Evolutionary conservation across 1,284 basidiomycete genomes (phyloP), one percentile per base, ranked within the genome.

Genomic region (Marasmius sp.): DNA sequence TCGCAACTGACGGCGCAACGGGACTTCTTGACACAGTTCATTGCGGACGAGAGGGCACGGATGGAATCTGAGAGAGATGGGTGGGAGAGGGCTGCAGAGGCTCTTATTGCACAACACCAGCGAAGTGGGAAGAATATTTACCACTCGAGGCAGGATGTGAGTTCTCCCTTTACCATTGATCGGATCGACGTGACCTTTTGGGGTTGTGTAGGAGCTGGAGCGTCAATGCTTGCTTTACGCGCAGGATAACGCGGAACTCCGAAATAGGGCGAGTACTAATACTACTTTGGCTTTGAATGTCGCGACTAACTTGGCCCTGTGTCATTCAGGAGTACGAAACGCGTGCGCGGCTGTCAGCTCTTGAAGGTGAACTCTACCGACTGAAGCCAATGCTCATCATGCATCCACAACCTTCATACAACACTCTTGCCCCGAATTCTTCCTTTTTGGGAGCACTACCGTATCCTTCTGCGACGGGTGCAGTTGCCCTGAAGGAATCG

Each of bases 81-180:
- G 4, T 91, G 86, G 83, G 80, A 79, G 12, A 77, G 88, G 58
- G 83, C 81, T 62, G 81, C 85, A 0, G 88, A 91, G 63, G 87
- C 86, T 6, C 75, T 91, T 47, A 77, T 88, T 59, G 16, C 16
- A 8, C 45, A 47, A n/a, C 70, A 74, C 1, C 83, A 83, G 60
- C 76, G 79, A 48, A 75, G 76, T 57, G 80, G 47, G 47, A 62
- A 75, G 56, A 76, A 74, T 22, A 68, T 71, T 16, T 68, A 67
- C 9, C 58, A 69, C 11, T 70, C 74, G 1, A 79, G 73, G 63
- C 78, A 83, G 58, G 79, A 85, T 72, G 84, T 84, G 58, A 63
- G 75, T 65, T 8, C 41, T 27, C 38, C 38, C 2, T 37, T 11
- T 39, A 34, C 18, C n/a, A 38, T 22, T 14, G 41, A 16, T 48